Evolutionary conservation across 129 eudicot species (phyloP).

Genomic region (Flaveria ramosissima): DNA sequence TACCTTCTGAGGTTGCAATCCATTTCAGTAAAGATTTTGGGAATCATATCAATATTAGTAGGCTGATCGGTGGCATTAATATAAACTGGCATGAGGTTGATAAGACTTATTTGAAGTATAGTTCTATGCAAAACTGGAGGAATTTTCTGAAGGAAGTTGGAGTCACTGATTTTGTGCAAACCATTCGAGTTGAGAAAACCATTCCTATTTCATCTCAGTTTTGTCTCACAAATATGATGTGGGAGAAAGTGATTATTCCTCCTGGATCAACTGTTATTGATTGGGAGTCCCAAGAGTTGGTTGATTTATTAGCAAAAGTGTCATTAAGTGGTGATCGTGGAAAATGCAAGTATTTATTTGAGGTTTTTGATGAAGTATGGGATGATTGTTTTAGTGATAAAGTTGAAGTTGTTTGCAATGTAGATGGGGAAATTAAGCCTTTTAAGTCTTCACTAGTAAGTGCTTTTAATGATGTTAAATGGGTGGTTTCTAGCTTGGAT

Average conservation of each 20-base stretch:
- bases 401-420: constrained; percentile 44
- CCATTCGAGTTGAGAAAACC: constrained; percentile 53
- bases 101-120: constrained; percentile 48
- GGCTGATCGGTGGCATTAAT: constrained; percentile 53
- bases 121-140: constrained; percentile 61
- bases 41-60: constrained; percentile 49
- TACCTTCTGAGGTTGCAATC: constrained; percentile 55
- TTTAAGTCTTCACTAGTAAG: constrained; percentile 55
- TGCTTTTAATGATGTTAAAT: constrained; percentile 47
- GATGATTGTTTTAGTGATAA: constrained; percentile 66
- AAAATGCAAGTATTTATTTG: constrained; percentile 63
- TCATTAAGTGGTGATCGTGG: constrained; percentile 42
- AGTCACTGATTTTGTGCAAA: constrained; percentile 75
- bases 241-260: constrained; percentile 42
- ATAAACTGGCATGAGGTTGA: constrained; percentile 74
- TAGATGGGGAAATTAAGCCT: constrained; percentile 36
- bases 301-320: constrained; percentile 45
- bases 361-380: constrained; percentile 77
- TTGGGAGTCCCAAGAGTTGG: constrained; percentile 80
- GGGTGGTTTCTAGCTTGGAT: constrained; percentile 67
- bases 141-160: constrained; percentile 64
- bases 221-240: constrained; percentile 33
- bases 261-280: constrained; percentile 47
- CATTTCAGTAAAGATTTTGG: constrained; percentile 71
- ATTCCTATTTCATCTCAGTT: constrained; percentile 39